Percentiles rank a stretch among this genome's conserved stretches.
These are phyloP conservation scores for Lodderomyces elongisporus DNA, from an alignment of 1,139 yeast genomes.

Conservation along the genomic window DNA sequence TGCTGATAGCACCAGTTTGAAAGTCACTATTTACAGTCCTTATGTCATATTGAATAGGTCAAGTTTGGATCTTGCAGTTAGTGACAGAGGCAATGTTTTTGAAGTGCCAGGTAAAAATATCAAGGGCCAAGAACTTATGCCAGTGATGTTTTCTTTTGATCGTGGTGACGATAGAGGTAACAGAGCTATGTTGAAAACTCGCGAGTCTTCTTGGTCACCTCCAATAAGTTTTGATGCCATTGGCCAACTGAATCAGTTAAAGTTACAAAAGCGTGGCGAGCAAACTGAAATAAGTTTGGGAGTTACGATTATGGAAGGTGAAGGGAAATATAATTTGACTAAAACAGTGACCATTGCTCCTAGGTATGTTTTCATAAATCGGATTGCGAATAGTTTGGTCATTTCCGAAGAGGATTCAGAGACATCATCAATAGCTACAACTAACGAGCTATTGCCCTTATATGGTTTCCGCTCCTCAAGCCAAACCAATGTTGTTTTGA, in stretches of 20 bases:
- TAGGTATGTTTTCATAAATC: constrained; percentile 69
- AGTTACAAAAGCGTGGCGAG: constrained; percentile 51
- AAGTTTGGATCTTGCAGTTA: constrained; percentile 57
- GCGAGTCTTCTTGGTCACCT: constrained; percentile 69
- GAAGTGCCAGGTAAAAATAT: constrained; percentile 25
- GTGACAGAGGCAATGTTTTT: constrained; percentile 54
- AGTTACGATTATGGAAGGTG: constrained; percentile 73
- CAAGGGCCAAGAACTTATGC: constrained; percentile 32
- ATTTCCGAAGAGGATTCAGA: constrained; percentile 69
- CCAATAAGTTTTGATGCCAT: constrained; percentile 86
- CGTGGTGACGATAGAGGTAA: constrained; percentile 53
- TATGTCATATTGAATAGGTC: constrained; percentile 80
- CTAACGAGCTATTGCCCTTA: constrained; percentile 56
- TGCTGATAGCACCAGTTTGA: constrained; percentile 46
- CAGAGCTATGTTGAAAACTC: constrained; percentile 65
- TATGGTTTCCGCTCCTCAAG: constrained; percentile 51
- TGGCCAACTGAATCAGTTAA: constrained; percentile 72
- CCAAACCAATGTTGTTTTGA: constrained; percentile 52
- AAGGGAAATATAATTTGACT: constrained; percentile 72
- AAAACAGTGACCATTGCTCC: constrained; percentile 82
- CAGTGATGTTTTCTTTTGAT: constrained; percentile 84
- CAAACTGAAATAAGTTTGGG: constrained; percentile 75
- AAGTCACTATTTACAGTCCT: constrained; percentile 74
- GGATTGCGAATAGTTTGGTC: constrained; percentile 50
- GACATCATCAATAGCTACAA: constrained; percentile 36